phyloP scores from a whole-genome alignment of 768 basidiomycete genomes.

The Mycena vitilis region DNA sequence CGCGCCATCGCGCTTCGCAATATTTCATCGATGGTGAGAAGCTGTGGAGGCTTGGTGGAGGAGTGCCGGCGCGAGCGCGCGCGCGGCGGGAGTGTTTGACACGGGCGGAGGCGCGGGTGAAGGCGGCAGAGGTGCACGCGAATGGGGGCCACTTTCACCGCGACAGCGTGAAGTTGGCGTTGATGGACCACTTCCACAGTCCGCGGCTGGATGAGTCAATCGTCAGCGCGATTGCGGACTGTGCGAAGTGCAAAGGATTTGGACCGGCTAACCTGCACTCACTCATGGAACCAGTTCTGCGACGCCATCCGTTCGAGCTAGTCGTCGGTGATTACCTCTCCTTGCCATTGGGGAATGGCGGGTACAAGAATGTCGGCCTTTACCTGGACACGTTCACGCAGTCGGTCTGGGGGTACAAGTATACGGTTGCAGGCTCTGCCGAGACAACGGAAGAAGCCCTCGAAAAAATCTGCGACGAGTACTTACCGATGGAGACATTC shows the following conservation, averaged over 20 bases:
- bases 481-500: constrained; percentile 33
- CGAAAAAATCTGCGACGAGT: constrained; percentile 34
- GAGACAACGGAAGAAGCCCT: constrained; percentile 16
- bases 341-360: constrained; percentile 38
- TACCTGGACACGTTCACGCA: constrained; percentile 36
- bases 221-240: constrained; percentile 27
- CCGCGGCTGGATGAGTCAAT: constrained; percentile 2
- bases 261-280: constrained; percentile 37
- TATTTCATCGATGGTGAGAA: no score
- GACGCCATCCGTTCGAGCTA: constrained; percentile 12
- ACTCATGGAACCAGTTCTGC: constrained; percentile 22
- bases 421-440: constrained; percentile 2
- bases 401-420: constrained; percentile 41
- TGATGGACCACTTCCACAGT: background rate
- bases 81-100: no score
- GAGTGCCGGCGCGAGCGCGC: no score
- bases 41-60: no score
- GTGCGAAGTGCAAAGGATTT: constrained; percentile 42
- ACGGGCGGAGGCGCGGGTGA: no score
- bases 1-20: no score
- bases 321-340: constrained; percentile 41
- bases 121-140: constrained; percentile 5
- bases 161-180: background rate
- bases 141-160: no score
- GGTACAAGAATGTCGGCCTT: constrained; percentile 35